These are phyloP conservation scores for Leccinum incarnatum DNA, from an alignment of 768 basidiomycete species.

Conservation along the genomic window DNA sequence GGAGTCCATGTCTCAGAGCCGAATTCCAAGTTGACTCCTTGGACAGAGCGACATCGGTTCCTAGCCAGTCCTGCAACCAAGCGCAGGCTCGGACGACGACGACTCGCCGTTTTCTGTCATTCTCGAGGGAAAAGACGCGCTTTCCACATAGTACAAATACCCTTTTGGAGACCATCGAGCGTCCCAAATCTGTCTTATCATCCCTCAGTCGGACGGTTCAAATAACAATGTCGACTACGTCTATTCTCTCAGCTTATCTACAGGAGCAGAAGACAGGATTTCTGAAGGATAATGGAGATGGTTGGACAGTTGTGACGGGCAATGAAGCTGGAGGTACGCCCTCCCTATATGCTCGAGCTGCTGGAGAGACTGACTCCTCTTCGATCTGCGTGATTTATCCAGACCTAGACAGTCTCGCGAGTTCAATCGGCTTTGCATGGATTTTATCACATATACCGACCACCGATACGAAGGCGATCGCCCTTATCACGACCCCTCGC, in stretches of 20 bases:
- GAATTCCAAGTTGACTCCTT: neutral
- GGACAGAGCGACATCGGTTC: neutral
- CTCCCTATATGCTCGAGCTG: neutral
- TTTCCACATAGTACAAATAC: neutral
- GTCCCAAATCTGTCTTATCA: conserved; percentile 1
- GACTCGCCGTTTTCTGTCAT: neutral
- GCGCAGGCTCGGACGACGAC: neutral
- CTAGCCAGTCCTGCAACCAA: neutral
- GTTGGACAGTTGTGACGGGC: conserved; percentile 89
- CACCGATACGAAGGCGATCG: conserved; percentile 51
- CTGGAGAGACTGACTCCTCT: neutral
- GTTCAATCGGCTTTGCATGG: conserved; percentile 83
- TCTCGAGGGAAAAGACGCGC: neutral
- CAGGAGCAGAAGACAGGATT: conserved; percentile 55
- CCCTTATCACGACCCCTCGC: conserved; percentile 68
- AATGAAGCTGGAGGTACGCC: conserved; percentile 91
- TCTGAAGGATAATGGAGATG: conserved; percentile 50
- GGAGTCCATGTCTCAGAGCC: neutral
- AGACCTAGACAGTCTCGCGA: conserved; percentile 92
- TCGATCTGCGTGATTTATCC: neutral
- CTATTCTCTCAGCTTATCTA: conserved; percentile 39
- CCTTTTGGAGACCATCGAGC: neutral
- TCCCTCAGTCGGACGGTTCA: neutral
- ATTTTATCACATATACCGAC: conserved; percentile 43
- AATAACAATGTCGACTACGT: conserved; percentile 22